Base-by-base conservation (phyloP, 2,329 filamentous ascomycete species). In the Phialophora chinensis region DNA sequence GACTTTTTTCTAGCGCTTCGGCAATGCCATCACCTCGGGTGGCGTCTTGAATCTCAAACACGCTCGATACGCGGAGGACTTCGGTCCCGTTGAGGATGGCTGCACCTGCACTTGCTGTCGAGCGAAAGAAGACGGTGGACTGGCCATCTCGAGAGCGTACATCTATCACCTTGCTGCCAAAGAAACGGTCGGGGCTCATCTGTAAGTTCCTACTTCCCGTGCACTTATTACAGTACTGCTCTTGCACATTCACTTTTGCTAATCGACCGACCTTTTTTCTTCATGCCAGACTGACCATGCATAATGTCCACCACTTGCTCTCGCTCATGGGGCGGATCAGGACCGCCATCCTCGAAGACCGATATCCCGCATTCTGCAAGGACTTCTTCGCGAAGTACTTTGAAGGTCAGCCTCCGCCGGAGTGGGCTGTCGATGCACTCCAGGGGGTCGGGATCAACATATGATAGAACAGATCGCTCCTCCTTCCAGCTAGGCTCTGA, bases 301-400 rank as follows among this genome's bases (percentile, higher is more conserved):
- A 99, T 78, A 99, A 99, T 75, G 92, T 99, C 29, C 92, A 93
- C 81, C 97, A 97, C 75, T 88, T 97, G 76, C 83, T 99, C 62
- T 86, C 90, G 67, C 81, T 99, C 73, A 97, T 98, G 93, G 82
- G 85, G 23, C 82, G 86, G 67, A 86, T 88, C 12, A 86, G 94
- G 66, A 83, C 91, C 69, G 88, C 95, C 17, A 92, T 98, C 69
- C 80, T 97, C 7, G 90, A 90, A 68, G 93, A 97, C 75, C 80
- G 83, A 60, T 98, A 90, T 77, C 93, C 95, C 1, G 85, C 82
- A 1, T 96, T 95, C 73, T 76, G 97, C 68, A 88, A 82, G 71
- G 79, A 85, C 38, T 98, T 97, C 80, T 99, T 99, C 79, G 82
- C 77, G 1, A 85, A 87, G 66, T 80, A 93, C 66, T 93, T 97